Base-by-base conservation (phyloP, 2,329 filamentous ascomycete genomes). In the Aspergillus aculeatus region DNA sequence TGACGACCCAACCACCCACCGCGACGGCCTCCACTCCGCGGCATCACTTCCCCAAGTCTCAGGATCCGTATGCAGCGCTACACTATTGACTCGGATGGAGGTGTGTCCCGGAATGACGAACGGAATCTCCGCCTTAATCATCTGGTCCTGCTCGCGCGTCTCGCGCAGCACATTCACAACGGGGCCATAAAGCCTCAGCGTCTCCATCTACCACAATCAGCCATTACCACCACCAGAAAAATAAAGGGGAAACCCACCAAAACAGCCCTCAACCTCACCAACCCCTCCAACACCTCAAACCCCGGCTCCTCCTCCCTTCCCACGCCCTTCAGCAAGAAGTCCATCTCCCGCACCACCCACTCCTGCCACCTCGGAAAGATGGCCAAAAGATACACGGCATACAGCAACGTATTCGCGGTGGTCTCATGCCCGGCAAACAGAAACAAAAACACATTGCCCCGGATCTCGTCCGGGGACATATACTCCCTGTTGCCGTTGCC, bases 371-470 rank as follows among this genome's bases (percentile, higher is more conserved):
- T 10, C 16, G 57, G 50, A 19, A 54, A 50, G 16, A 58, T 54
- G 14, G 57, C 57, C 16, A 58, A 6, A 6, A 54, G 57, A 19
- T 54, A 32, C 4, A 54, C 49, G 1, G 50, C 50, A 19, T 54
- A 58, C 6, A 54, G n/a, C n/a, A 58, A 24, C 2, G 57, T 23
- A 44, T 38, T 58, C 2, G 57, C 57, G 4, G 57, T 58, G 5
- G 57, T 58, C 26, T 58, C 57, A 12, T 58, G 57, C 4, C 57
- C 57, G 3, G 57, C 57, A 7, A 58, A 58, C 9, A 58, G 38
- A 29, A 58, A 58, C 5, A 58, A 9, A 23, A 58, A 58, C 2
- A 50, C 12, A 19, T 58, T 58, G 2, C 57, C 57, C 2, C 31
- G 44, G 12, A 50, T 29, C n/a, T 58, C 57, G 12, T 47, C 47